These are phyloP conservation scores for Rhizomucor pusillus DNA, from an alignment of 371 early-diverging fungal species.

Conservation along the genomic window DNA sequence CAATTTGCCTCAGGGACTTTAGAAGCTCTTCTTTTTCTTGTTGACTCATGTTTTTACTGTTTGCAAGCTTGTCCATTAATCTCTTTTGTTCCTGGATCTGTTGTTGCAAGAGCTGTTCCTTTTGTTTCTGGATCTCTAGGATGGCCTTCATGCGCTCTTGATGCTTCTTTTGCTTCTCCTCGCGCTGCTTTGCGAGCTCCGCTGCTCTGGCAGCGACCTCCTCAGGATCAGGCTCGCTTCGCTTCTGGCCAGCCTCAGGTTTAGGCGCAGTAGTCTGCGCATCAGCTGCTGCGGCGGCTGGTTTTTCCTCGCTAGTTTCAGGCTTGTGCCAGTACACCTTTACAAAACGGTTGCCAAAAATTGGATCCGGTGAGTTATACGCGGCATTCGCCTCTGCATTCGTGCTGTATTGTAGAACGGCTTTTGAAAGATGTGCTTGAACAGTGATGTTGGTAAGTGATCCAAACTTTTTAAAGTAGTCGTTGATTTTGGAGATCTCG, in stretches of 20 bases:
- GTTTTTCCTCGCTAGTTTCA: neutral
- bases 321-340: conserved; percentile 64
- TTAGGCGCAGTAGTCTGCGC: conserved; percentile 14
- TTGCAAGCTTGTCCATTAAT: conserved; percentile 52
- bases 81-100: conserved; percentile 59
- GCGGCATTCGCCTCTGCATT: conserved; percentile 71
- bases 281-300: conserved; percentile 10
- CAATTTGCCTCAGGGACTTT: conserved; percentile 35
- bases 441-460: conserved; percentile 65
- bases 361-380: conserved; percentile 74
- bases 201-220: conserved; percentile 38
- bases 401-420: conserved; percentile 58
- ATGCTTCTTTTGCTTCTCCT: conserved; percentile 36
- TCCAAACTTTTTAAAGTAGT: conserved; percentile 74
- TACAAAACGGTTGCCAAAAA: conserved; percentile 88
- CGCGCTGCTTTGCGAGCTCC: conserved; percentile 29
- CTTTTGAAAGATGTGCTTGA: conserved; percentile 41
- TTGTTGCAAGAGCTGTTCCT: conserved; percentile 51
- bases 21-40: conserved; percentile 53
- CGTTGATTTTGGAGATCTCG: conserved; percentile 61
- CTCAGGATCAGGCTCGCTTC: conserved; percentile 39
- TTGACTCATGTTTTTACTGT: conserved; percentile 45
- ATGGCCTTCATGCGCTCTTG: conserved; percentile 54
- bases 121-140: conserved; percentile 55
- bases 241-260: conserved; percentile 1